These are phyloP conservation scores for Podospora pseudocomata DNA, from an alignment of 495 filamentous ascomycete species.

Conservation along the genomic window DNA sequence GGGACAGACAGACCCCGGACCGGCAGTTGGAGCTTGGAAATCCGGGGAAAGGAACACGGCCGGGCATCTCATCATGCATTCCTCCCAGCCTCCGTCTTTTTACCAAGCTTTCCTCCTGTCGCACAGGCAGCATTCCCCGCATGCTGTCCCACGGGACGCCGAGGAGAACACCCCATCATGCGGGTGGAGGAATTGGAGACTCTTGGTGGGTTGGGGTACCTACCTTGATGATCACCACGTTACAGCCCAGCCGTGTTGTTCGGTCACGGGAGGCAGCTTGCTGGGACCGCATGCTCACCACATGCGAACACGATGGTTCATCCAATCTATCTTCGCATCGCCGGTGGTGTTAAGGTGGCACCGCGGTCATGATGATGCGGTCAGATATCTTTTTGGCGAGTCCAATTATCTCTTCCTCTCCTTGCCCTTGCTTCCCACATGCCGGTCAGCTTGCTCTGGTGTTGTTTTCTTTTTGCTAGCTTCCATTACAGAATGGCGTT, in stretches of 20 bases:
- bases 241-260: constrained; percentile 1
- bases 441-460: background rate
- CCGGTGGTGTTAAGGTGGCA: background rate
- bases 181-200: background rate
- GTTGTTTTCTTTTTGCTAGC: background rate
- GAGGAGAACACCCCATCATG: background rate
- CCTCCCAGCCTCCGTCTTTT: background rate
- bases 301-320: background rate
- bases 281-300: background rate
- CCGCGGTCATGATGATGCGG: background rate
- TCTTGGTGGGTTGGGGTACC: constrained; percentile 2
- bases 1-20: background rate
- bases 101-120: background rate
- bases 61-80: background rate
- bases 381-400: background rate
- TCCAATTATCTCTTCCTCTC: background rate
- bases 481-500: background rate
- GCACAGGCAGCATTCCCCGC: constrained; percentile 1
- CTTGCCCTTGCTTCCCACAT: background rate
- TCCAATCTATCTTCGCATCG: background rate
- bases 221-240: background rate
- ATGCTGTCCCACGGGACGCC: background rate
- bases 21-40: background rate
- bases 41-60: background rate
- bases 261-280: background rate